Conservation (phyloP, 345 rosid species). For the Streptanthus diversifolius region DNA sequence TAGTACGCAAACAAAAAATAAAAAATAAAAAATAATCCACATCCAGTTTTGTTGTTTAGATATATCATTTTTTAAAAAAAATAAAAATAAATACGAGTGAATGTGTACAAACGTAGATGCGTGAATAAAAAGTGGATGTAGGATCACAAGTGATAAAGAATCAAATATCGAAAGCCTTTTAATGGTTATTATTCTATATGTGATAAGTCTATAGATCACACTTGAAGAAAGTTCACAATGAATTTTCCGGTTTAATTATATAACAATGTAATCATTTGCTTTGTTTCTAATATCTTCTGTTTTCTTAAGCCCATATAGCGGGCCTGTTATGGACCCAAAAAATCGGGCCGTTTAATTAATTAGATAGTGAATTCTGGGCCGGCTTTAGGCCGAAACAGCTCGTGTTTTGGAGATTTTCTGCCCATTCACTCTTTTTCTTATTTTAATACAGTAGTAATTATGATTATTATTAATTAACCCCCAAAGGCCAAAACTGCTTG, state of each 20-base stretch:
- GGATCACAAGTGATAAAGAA: constrained; percentile 15
- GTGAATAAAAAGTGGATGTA: background rate
- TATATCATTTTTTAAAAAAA: background rate
- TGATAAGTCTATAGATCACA: constrained; percentile 12
- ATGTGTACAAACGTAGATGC: background rate
- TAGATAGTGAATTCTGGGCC: background rate
- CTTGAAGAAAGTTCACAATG: background rate
- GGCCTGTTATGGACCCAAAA: background rate
- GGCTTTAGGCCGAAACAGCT: background rate
- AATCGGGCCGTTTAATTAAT: background rate
- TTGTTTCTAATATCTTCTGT: background rate
- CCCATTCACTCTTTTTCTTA: background rate
- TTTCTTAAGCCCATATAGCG: background rate
- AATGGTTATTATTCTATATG: constrained; percentile 11
- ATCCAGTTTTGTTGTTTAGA: background rate
- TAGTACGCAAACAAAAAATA: too few species aligned
- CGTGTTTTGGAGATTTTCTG: background rate
- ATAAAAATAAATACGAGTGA: background rate
- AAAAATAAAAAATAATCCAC: background rate
- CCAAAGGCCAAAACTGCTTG: background rate
- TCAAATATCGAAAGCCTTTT: constrained; percentile 25
- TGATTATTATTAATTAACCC: background rate
- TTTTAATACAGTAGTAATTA: too few species aligned
- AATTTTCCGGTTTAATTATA: background rate
- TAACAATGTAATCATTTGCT: background rate